A percentile compares a stretch with the other conserved stretches of the same genome.
Conservation (phyloP, 495 filamentous ascomycete species). For the Sordaria brevicollis region DNA sequence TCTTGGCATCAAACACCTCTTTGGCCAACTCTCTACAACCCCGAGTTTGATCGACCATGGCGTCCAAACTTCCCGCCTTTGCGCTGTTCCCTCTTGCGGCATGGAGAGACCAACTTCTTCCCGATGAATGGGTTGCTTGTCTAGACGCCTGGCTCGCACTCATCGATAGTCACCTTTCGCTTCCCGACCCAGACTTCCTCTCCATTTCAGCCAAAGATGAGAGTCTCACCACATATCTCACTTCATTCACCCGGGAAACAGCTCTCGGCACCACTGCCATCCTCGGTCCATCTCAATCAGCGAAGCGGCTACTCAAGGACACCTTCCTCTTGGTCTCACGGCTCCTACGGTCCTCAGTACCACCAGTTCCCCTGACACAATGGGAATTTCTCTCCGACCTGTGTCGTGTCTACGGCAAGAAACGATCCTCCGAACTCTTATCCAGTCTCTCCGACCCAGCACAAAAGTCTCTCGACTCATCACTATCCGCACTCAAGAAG, state of each 20-base stretch:
- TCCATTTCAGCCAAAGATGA: conserved; percentile 39
- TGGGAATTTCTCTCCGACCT: conserved; percentile 52
- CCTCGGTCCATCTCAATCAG: conserved; percentile 34
- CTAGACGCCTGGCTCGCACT: conserved; percentile 68
- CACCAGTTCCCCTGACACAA: conserved; percentile 36
- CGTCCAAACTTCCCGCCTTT: conserved; percentile 47
- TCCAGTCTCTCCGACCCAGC: conserved; percentile 16
- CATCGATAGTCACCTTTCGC: conserved; percentile 49
- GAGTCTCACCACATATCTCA: conserved; percentile 48
- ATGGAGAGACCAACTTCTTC: conserved; percentile 53
- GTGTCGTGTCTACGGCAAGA: conserved; percentile 45
- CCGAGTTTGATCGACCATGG: conserved; percentile 1
- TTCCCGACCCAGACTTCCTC: conserved; percentile 43
- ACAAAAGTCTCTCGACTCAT: conserved; percentile 24
- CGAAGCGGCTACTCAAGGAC: conserved; percentile 45
- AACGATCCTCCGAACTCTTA: conserved; percentile 23
- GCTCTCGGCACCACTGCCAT: conserved; percentile 28
- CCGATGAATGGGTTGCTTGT: conserved; percentile 68
- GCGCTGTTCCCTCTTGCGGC: conserved; percentile 63
- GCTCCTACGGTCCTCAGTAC: conserved; percentile 30
- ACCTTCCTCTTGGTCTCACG: conserved; percentile 50
- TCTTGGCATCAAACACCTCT: neutral
- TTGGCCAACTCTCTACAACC: neutral
- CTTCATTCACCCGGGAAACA: conserved; percentile 48
- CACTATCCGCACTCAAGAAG: conserved; percentile 31